Evolutionary conservation across 176 grass and related monocot species (phyloP).

Genomic region (Triticum timopheevii): DNA sequence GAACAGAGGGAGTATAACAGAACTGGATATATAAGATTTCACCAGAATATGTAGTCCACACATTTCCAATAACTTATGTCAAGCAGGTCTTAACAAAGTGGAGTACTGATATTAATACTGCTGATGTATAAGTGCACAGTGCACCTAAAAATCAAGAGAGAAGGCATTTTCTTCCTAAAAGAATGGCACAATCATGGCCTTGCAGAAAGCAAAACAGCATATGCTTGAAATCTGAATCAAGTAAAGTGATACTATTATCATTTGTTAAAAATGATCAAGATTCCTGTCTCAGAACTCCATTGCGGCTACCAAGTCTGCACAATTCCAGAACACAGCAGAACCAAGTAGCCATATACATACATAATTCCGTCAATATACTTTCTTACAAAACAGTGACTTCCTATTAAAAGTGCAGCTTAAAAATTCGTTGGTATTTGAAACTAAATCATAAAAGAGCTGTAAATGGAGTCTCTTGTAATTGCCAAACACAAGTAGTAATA

Average conservation of each 20-base stretch:
- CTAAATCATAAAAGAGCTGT: not conserved
- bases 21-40: not conserved
- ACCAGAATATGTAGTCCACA: not conserved
- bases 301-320: not conserved
- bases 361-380: not conserved
- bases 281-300: not conserved
- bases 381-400: not conserved
- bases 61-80: not conserved
- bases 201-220: not conserved
- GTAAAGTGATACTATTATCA: not conserved
- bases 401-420: not conserved
- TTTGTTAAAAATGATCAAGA: not conserved
- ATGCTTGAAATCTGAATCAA: not conserved
- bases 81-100: conserved; percentile 13
- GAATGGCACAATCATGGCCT: not conserved
- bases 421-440: not conserved
- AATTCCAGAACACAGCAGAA: conserved; percentile 2
- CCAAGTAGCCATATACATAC: not conserved
- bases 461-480: not conserved
- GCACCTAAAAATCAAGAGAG: not conserved
- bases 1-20: not conserved
- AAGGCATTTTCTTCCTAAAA: not conserved
- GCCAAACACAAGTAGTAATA: not conserved
- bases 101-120: not conserved
- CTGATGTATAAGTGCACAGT: not conserved